Evolutionary conservation across 192 early-diverging fungal species (phyloP), one percentile per base, ranked within the genome.

Genomic region (Glomus cerebriforme): DNA sequence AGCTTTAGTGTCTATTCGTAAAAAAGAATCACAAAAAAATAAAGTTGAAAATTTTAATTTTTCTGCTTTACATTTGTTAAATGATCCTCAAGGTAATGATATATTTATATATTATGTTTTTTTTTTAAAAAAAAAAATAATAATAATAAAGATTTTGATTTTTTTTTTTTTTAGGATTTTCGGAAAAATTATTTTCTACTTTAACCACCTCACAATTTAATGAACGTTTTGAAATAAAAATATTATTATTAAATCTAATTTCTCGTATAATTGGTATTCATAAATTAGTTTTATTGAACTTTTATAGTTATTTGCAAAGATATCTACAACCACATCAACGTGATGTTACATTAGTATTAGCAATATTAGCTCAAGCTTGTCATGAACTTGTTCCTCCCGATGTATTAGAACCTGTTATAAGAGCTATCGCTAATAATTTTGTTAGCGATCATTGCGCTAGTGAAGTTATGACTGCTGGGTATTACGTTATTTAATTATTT

Each of bases 331-430:
- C 98, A 12, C 93, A 95, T 83, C 97, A 99, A 82, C 84, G 89
- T 72, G 94, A 99, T 75, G 97, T 99, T 5, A 97, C 96, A 7
- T 89, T 91, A 83, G 92, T 99, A 26, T 86, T 99, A 32, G 97
- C 96, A 29, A 91, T 92, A 70, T 84, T 92, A 37, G 97, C 98
- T 32, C 97, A 98, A 80, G 91, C 93, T n/a, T 89, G 92, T 1
- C 97, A 99, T 83, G 90, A 95, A 13, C 87, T 99, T 22, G 90
- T 97, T 7, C 98, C 98, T 31, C 98, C 98, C 6, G 98, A 99
- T 84, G 91, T 88, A 3, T 84, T 99, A 65, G 90, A 93, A 81
- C 90, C 93, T 12, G 91, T 97, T 8, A 84, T 99, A n/a, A 91
- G 92, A 77, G 93, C 93, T 13, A 91, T 98, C 24, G 96, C 98